Evolutionary conservation across 2,329 filamentous ascomycete genomes (phyloP), one percentile per base, ranked within the genome.

Genomic region (Scedosporium aurantiacum): DNA sequence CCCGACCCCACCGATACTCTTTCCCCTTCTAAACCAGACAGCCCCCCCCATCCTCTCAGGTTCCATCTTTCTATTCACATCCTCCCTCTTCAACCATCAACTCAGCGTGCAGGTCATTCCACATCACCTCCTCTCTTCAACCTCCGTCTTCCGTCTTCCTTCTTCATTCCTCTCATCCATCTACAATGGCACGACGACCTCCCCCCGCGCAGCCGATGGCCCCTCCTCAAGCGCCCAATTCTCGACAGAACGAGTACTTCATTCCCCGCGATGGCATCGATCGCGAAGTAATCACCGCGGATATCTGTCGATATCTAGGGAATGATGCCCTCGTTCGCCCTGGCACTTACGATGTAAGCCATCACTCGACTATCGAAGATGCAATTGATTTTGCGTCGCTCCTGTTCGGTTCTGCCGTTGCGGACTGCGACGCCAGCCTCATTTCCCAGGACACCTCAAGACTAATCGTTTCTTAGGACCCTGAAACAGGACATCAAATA

Each of bases 271-370:
- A 91, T 73, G 88, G 89, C 71, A 92, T 92, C 74, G 88, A 89
- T 72, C 85, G 88, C 68, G 88, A 92, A 74, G 89, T 92, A 69
- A 91, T 92, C 74, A 90, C 89, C 65, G 86, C 88, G 71, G 89
- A 92, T 72, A 90, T 92, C 66, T 91, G 89, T 78, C 87, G 88
- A 71, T 92, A 91, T 72, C 81, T 92, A 67, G 89, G 89, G 70
- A 90, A 90, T 73, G 89, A 92, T 78, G 89, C 89, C 67, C 81
- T 90, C 69, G 88, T 90, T 70, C 86, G 86, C 70, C 88, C 88
- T 63, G 87, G 86, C 69, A 84, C 82, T 68, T 87, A 89, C 74
- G 84, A 89, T 81, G 87, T 90, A 81, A 68, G 79, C 72, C 67
- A 67, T 66, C 68, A 67, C 58, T 54, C 23, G 4, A 14, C n/a